These are phyloP conservation scores for Salicornia ramosissima DNA, from an alignment of 148 eudicot species.

Conservation along the genomic window DNA sequence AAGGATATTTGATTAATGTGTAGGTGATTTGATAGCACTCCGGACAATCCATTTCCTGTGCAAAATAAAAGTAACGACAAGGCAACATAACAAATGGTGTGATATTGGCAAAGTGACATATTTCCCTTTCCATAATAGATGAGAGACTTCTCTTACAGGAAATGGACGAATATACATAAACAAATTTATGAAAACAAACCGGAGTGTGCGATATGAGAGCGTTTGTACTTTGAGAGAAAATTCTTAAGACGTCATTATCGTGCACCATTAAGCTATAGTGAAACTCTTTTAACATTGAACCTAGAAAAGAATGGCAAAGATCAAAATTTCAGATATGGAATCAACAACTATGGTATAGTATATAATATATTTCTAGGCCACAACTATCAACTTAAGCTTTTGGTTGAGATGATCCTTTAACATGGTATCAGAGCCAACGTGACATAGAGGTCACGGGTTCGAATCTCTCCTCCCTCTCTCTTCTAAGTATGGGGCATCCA, in stretches of 20 bases:
- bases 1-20: no score
- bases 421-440: no score
- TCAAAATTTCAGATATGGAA: background rate
- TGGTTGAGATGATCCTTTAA: no score
- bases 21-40: background rate
- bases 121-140: background rate
- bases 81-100: background rate
- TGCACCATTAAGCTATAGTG: constrained; percentile 1
- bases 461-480: no score
- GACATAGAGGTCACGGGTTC: no score
- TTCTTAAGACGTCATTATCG: constrained; percentile 8
- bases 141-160: background rate
- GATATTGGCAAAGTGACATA: background rate
- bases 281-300: constrained; percentile 3
- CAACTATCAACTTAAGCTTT: no score
- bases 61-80: no score
- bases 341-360: no score
- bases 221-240: background rate
- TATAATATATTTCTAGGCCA: no score
- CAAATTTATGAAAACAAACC: background rate
- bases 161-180: background rate
- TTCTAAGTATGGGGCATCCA: no score
- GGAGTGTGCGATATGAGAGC: constrained; percentile 7
- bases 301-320: constrained; percentile 6
- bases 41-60: background rate